These are phyloP conservation scores for Agrocybe pediades DNA, from an alignment of 768 basidiomycete species.

Conservation along the genomic window DNA sequence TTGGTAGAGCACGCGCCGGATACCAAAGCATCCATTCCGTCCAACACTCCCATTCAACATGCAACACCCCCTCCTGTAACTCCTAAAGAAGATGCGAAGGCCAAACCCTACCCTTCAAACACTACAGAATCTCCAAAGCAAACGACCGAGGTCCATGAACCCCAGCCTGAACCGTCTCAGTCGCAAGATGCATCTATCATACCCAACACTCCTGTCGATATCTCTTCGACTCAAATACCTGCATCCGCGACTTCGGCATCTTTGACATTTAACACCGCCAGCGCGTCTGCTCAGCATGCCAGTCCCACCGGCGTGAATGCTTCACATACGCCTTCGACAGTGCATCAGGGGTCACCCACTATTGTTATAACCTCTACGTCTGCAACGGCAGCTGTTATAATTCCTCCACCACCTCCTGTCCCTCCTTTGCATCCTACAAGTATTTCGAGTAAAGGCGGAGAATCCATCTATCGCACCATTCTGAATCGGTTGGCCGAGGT, in stretches of 20 bases:
- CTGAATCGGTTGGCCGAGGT: conserved; percentile 88
- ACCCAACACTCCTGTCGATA: not conserved
- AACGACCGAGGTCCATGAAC: conserved; percentile 15
- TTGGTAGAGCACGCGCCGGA: not conserved
- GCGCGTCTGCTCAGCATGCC: not conserved
- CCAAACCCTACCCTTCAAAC: not conserved
- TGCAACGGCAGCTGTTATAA: conserved; percentile 11
- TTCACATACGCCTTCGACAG: not conserved
- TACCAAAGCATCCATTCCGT: not conserved
- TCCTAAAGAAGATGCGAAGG: not conserved
- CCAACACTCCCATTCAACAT: not conserved
- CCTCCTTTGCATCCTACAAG: conserved; percentile 3
- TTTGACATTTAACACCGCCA: not conserved
- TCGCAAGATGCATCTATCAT: not conserved
- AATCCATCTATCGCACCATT: conserved; percentile 95
- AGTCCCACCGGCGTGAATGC: not conserved
- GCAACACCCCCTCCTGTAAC: not conserved
- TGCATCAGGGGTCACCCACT: conserved; percentile 1
- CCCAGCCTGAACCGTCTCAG: conserved; percentile 5
- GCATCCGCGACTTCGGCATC: not conserved
- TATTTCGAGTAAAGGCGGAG: conserved; percentile 49
- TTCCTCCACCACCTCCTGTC: conserved; percentile 13
- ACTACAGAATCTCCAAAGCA: conserved; percentile 1
- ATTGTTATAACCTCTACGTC: conserved; percentile 11
- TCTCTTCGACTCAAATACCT: not conserved